Base-by-base conservation (phyloP, 495 filamentous ascomycete genomes). In the Tetracladium marchalianum region DNA sequence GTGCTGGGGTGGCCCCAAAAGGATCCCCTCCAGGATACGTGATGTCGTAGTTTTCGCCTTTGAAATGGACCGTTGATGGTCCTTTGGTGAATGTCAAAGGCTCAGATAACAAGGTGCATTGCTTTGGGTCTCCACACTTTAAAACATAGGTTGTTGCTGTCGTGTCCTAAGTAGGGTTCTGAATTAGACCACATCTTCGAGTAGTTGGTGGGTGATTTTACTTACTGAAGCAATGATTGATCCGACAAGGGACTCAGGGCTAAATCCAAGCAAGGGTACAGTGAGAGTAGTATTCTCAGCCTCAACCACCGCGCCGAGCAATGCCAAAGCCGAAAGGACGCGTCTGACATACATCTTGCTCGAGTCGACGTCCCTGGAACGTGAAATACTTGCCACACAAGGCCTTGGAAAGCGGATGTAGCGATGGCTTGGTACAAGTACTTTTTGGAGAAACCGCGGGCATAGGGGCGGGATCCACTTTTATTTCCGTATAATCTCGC, bases 111-210 rank as follows among this genome's bases (percentile, higher is more conserved):
- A 27, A 47, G 51, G 35, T 45, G 36, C 1, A 18, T 13, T 5
- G 31, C 10, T 16, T 44, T 3, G 35, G 31, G 19, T 31, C 31
- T 8, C 9, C 39, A 36, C 52, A 55, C 31, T 10, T 19, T 6
- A 55, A 11, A 1, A 44, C 44, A 31, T 55, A 55, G 12, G 47
- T 51, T 5, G 52, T 55, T 6, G 52, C 52, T 11, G 52, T 43
- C n/a, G 43, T 37, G 40, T 54, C 43, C 52, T 50, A 27, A 17
- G 22, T 15, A 16, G 5, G 6, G 33, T 18, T 8, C 18, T 18
- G n/a, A 18, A n/a, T 17, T 1, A 16, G 6, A 16, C 13, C 39
- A 27, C 7, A 27, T 27, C 3, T 27, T 3, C 22, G 7, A 3
- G 7, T 27, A 27, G 3, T 27, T 3, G 3, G 22, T 27, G 7